Conservation (phyloP, 1,284 basidiomycete genomes). For the Puccinia triticina region DNA sequence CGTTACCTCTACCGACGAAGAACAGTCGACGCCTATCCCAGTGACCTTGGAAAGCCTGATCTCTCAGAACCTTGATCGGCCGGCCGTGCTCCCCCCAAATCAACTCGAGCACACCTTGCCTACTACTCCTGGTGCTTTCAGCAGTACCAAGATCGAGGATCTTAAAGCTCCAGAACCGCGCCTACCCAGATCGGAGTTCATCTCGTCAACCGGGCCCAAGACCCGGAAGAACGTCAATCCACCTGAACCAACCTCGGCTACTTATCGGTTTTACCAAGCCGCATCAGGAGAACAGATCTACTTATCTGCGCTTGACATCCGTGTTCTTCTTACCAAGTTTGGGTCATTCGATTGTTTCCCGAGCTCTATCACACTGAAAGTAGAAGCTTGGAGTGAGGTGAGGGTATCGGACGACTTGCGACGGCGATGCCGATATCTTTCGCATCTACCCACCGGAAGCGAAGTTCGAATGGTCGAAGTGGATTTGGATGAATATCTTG, state of each 20-base stretch:
- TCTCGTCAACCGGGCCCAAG: conserved; percentile 54
- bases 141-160: conserved; percentile 67
- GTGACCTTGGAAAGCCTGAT: conserved; percentile 16
- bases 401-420: conserved; percentile 87
- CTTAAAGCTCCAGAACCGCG: conserved; percentile 56
- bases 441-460: conserved; percentile 84
- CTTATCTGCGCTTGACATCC: conserved; percentile 93
- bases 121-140: conserved; percentile 58
- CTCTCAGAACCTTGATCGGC: conserved; percentile 44
- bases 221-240: conserved; percentile 58
- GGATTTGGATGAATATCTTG: conserved; percentile 71
- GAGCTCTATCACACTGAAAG: conserved; percentile 73
- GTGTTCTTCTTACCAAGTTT: conserved; percentile 84
- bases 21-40: conserved; percentile 56
- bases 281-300: conserved; percentile 87
- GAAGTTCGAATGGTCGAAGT: conserved; percentile 95
- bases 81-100: conserved; percentile 40
- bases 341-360: conserved; percentile 82
- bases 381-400: conserved; percentile 73
- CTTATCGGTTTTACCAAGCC: conserved; percentile 93
- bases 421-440: conserved; percentile 91
- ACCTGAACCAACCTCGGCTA: conserved; percentile 56
- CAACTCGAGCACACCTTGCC: conserved; percentile 35
- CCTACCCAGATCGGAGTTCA: conserved; percentile 57
- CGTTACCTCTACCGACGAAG: conserved; percentile 53